Conservation (phyloP, 2,329 filamentous ascomycete species). For the Aspergillus sp. region DNA sequence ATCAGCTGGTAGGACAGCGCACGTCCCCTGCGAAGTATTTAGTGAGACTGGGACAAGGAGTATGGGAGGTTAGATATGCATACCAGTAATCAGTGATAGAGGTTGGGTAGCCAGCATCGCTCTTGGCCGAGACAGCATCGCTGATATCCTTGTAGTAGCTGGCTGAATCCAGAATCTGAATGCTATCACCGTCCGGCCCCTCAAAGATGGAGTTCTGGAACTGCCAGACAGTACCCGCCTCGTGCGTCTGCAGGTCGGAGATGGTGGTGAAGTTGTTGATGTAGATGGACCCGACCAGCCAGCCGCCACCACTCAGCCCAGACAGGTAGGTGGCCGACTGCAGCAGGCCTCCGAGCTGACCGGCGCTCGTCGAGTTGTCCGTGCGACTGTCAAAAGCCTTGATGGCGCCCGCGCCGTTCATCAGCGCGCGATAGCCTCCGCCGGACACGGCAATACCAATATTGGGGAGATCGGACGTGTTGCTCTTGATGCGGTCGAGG, state of each 20-base stretch:
- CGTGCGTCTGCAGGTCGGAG: slow-evolving; percentile 31
- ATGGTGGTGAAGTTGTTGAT: slow-evolving; percentile 77
- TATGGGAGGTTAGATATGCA: slow-evolving; percentile 1
- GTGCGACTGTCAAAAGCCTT: slow-evolving; percentile 78
- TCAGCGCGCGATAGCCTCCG: slow-evolving; percentile 82
- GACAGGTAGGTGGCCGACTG: slow-evolving; percentile 80
- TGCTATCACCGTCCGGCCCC: slow-evolving; percentile 27
- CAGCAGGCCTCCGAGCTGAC: slow-evolving; percentile 76
- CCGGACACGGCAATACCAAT: slow-evolving; percentile 79
- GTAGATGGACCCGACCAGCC: slow-evolving; percentile 81
- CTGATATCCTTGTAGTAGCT: slow-evolving; percentile 64
- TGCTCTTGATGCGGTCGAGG: slow-evolving; percentile 59
- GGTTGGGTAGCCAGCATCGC: slow-evolving; percentile 62
- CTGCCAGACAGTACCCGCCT: slow-evolving; percentile 26
- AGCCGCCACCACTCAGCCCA: slow-evolving; percentile 79
- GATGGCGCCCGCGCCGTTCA: slow-evolving; percentile 80
- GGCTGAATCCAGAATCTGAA: slow-evolving; percentile 49
- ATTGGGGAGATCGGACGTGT: slow-evolving; percentile 61
- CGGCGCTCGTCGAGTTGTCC: slow-evolving; percentile 56
- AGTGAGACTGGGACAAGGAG: not conserved
- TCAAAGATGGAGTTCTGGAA: slow-evolving; percentile 50
- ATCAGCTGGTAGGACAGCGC: slow-evolving; percentile 80
- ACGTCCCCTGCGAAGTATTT: slow-evolving; percentile 53
- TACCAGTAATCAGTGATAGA: slow-evolving; percentile 85
- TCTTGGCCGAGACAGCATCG: slow-evolving; percentile 60